Evolutionary conservation across 768 basidiomycete species (phyloP).

Genomic region (Auricularia cornea): DNA sequence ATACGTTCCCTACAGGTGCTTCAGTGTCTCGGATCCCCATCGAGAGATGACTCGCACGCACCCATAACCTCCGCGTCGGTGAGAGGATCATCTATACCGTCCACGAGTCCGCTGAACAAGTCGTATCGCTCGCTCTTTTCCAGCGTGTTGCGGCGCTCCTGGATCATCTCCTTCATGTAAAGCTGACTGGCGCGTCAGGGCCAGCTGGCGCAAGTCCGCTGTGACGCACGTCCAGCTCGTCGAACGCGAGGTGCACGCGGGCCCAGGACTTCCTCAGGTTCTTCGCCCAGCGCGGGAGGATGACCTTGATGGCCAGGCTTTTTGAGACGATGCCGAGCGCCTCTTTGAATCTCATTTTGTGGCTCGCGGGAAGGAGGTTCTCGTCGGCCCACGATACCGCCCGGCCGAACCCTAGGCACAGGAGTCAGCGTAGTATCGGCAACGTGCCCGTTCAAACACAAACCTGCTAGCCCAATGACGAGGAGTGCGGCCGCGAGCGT

Average conservation of each 20-base stretch:
- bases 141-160: background rate
- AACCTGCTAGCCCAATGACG: no score
- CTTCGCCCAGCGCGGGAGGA: background rate
- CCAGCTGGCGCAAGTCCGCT: background rate
- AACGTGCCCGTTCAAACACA: no score
- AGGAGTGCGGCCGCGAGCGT: no score
- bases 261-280: background rate
- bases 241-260: background rate
- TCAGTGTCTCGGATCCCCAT: background rate
- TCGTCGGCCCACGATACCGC: no score
- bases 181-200: background rate
- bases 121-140: background rate
- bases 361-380: background rate
- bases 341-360: background rate
- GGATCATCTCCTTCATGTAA: background rate
- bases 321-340: background rate
- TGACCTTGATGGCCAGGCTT: background rate
- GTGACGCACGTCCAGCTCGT: background rate
- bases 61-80: background rate
- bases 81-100: background rate
- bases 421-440: no score
- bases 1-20: background rate
- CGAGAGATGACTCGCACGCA: background rate
- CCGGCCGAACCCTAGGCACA: no score
- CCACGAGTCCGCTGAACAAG: background rate